These are phyloP conservation scores for Aquilaria malaccensis DNA, from an alignment of 345 rosid genomes.

Conservation along the genomic window DNA sequence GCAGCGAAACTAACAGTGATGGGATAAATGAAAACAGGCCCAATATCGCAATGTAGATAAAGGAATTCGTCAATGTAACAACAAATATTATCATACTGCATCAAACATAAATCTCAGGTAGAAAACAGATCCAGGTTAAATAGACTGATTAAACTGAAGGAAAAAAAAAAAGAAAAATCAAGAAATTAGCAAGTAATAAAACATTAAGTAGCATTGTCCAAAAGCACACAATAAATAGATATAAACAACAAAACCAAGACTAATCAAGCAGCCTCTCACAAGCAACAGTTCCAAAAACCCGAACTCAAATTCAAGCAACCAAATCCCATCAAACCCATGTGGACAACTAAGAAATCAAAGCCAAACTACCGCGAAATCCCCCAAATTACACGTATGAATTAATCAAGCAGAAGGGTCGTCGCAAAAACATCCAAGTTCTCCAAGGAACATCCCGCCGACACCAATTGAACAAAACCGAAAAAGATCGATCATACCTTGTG, in stretches of 20 bases:
- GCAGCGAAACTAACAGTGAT: too few species aligned
- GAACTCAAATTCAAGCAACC: neutral
- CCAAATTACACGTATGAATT: constrained; percentile 12
- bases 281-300: neutral
- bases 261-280: neutral
- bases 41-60: neutral
- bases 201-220: neutral
- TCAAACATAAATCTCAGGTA: neutral
- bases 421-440: constrained; percentile 2
- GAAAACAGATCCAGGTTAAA: neutral
- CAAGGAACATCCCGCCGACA: neutral
- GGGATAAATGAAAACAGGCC: neutral
- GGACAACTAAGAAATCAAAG: constrained; percentile 3
- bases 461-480: neutral
- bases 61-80: too few species aligned
- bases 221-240: neutral
- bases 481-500: constrained; percentile 3
- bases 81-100: too few species aligned
- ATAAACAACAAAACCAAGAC: neutral
- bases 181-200: neutral
- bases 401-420: neutral
- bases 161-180: neutral
- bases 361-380: neutral
- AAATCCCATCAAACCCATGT: neutral
- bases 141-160: neutral